phyloP scores from a whole-genome alignment of 2,329 filamentous ascomycete species.

The Coniochaeta sp. region DNA sequence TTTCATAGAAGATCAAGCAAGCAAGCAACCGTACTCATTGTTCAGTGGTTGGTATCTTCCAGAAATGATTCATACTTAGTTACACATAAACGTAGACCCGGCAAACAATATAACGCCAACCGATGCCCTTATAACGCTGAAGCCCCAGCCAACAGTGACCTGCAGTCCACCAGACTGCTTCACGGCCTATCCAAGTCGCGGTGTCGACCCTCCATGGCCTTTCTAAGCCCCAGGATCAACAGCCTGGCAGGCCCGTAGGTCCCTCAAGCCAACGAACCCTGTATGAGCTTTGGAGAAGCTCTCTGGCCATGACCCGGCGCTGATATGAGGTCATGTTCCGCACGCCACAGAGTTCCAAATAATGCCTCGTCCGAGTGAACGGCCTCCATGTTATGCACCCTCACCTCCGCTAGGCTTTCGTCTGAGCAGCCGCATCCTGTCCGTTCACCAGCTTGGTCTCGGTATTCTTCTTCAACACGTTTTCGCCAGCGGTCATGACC shows the following conservation, averaged over 20 bases:
- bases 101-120: neutral
- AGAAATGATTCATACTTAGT: neutral
- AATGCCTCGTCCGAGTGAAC: neutral
- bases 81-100: neutral
- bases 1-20: too few relatives aligned
- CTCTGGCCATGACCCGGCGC: neutral
- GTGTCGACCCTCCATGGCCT: neutral
- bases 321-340: neutral
- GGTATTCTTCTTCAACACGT: slow-evolving; percentile 17
- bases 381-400: neutral
- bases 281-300: neutral
- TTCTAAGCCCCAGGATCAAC: neutral
- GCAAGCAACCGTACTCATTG: neutral
- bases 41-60: neutral
- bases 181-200: neutral
- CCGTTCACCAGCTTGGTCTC: slow-evolving; percentile 5
- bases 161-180: neutral
- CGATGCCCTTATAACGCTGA: neutral
- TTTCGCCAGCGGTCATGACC: slow-evolving; percentile 15
- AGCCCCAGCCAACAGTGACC: neutral
- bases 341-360: neutral
- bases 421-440: neutral
- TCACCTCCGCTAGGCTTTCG: neutral
- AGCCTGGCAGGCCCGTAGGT: neutral
- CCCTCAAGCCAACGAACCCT: neutral